Conservation (phyloP, 208 protist genomes). For the Acanthamoeba castellanii region DNA sequence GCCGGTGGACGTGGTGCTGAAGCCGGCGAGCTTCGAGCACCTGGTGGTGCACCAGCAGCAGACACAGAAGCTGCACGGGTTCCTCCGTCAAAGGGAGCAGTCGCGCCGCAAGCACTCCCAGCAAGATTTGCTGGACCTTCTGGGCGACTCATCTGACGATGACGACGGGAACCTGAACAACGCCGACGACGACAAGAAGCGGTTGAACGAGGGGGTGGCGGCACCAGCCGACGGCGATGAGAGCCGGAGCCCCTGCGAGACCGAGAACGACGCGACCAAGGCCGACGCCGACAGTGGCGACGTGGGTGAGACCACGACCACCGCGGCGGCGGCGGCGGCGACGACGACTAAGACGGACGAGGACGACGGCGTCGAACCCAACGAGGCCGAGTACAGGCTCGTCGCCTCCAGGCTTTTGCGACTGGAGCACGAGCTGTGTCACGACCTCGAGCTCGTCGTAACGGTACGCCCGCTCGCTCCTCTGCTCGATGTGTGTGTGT, state of each 20-base stretch:
- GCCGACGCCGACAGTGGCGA: not conserved
- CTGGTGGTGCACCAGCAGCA: not conserved
- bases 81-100: not conserved
- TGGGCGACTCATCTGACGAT: not conserved
- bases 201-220: not conserved
- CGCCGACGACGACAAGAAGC: not conserved
- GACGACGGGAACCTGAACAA: too few species aligned
- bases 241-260: not conserved
- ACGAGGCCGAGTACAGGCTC: not conserved
- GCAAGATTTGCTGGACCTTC: slow-evolving; percentile 40
- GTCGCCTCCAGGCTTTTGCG: not conserved
- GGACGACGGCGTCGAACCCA: not conserved
- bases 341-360: too few species aligned
- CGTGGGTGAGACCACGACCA: not conserved
- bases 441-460: not conserved
- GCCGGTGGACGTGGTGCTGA: not conserved
- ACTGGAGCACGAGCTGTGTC: slow-evolving; percentile 18
- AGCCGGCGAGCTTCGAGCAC: slow-evolving; percentile 14
- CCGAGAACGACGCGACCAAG: not conserved
- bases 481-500: too few species aligned
- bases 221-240: not conserved
- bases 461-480: too few species aligned
- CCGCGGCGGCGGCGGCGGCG: not conserved
- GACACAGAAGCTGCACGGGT: not conserved
- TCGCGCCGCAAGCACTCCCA: not conserved